Base-by-base conservation (phyloP, 306 rosid species). In the Myrica gale region DNA sequence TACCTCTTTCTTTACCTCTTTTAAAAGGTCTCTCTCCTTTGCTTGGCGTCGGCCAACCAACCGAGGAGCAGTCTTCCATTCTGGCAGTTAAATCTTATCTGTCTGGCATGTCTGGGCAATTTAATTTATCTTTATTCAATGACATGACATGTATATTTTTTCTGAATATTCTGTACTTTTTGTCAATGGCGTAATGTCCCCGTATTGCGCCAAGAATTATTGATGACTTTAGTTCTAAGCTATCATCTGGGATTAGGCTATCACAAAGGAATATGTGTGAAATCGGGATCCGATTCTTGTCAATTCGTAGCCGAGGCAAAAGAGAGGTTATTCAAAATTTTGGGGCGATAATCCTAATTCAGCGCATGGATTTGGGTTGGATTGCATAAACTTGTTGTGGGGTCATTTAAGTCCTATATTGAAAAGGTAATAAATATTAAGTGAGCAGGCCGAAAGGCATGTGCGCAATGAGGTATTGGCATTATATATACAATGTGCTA, bases 91-190 rank as follows among this genome's bases (percentile, higher is more conserved):
- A 23, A 11, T 15, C 52, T 48, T 48, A 10, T 11, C 8, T 66
- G 9, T 42, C 70, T 41, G 50, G 50, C 50, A 74, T 83, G 84
- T 68, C 56, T 67, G 81, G 81, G 82, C 81, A 73, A 68, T 74
- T 87, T 73, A 78, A 45, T 32, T 32, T 32, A 3, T 32, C 37
- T 82, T 84, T 62, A 75, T 79, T 43, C 81, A 74, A 71, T 74
- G 63, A 82, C 79, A 75, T 77, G 86, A 74, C 81, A 17, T 83
- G 88, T 84, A 85, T 81, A 82, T 80, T 48, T 84, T 70, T 77
- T 57, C 9, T 4, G 5, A 9, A 60, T 26, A 41, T 42, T 57
- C 74, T 68, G 32, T 73, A 55, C 74, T 63, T 70, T 51, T 77
- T 74, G 45, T 10, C 75, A 69, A n/a, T 70, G 76, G 68, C 32